These are phyloP conservation scores for Xerocomellus dryophilus DNA, from an alignment of 768 basidiomycete genomes.

Conservation along the genomic window DNA sequence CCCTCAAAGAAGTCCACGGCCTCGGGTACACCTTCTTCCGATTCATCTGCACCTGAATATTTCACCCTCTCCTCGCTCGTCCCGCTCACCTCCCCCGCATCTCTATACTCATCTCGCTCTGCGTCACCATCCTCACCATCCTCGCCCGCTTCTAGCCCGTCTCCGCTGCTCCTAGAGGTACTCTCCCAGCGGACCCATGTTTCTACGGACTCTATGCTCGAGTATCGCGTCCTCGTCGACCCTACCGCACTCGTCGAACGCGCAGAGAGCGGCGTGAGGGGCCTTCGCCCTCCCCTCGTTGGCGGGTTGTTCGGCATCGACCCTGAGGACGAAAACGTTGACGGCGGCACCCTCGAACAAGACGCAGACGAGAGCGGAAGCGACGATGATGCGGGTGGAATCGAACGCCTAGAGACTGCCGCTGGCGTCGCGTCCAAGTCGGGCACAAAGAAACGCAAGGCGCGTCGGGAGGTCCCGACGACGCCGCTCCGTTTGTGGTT, in stretches of 20 bases:
- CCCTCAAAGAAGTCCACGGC: slow-evolving; percentile 12
- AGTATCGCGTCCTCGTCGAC: slow-evolving; percentile 78
- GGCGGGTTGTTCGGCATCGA: slow-evolving; percentile 39
- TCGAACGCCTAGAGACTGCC: slow-evolving; percentile 27
- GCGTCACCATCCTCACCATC: not conserved
- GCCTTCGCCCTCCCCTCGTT: slow-evolving; percentile 47
- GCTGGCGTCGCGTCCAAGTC: slow-evolving; percentile 20
- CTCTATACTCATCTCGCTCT: slow-evolving; percentile 3
- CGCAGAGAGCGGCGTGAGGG: slow-evolving; percentile 64
- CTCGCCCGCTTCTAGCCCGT: slow-evolving; percentile 32
- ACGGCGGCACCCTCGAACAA: slow-evolving; percentile 20
- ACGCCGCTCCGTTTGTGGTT: slow-evolving; percentile 72
- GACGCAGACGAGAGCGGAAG: slow-evolving; percentile 46
- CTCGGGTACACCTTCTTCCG: not conserved
- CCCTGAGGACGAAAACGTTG: slow-evolving; percentile 48
- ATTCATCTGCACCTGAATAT: not conserved
- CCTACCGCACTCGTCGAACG: slow-evolving; percentile 64
- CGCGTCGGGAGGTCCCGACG: slow-evolving; percentile 38
- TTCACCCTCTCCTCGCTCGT: slow-evolving; percentile 18
- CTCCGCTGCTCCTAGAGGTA: slow-evolving; percentile 58
- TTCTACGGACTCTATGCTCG: slow-evolving; percentile 66
- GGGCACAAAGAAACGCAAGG: slow-evolving; percentile 22
- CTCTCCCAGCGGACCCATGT: slow-evolving; percentile 62
- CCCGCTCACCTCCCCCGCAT: slow-evolving; percentile 4
- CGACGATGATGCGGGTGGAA: slow-evolving; percentile 31